Conservation (phyloP, 2,329 filamentous ascomycete species). For the Ceratocystis albifundus region DNA sequence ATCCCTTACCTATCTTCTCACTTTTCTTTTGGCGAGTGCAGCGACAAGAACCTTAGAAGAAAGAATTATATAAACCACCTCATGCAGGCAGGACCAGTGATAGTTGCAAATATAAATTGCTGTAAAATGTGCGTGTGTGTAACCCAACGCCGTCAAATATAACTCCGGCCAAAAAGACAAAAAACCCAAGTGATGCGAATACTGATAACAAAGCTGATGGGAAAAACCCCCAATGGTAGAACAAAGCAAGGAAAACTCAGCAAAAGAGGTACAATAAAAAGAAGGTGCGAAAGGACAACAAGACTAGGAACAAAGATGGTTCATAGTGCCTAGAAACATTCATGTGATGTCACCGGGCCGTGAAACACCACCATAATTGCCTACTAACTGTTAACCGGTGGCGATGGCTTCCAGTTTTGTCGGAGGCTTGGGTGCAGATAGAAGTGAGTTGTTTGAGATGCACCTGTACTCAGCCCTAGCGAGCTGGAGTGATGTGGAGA, state of each 20-base stretch:
- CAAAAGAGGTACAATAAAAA: background rate
- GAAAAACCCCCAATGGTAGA: background rate
- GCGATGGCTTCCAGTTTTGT: conserved; percentile 8
- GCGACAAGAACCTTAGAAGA: background rate
- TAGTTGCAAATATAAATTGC: background rate
- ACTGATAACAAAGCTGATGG: background rate
- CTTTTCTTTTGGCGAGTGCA: no score
- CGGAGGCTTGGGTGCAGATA: conserved; percentile 15
- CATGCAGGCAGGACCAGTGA: background rate
- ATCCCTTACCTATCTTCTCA: no score
- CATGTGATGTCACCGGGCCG: background rate
- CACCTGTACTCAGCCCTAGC: conserved; percentile 3
- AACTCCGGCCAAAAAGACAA: background rate
- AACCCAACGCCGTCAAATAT: conserved; percentile 8
- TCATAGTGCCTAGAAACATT: background rate
- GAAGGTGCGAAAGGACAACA: background rate
- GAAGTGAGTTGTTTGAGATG: background rate
- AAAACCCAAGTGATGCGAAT: conserved; percentile 2
- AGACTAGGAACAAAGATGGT: background rate
- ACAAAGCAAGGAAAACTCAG: conserved; percentile 9
- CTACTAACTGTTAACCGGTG: background rate
- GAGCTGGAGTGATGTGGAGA: conserved; percentile 7
- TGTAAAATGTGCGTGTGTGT: conserved; percentile 7
- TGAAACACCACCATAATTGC: background rate
- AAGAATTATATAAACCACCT: background rate